Conservation (phyloP, 1,284 basidiomycete genomes). For the Golubevia sp. region DNA sequence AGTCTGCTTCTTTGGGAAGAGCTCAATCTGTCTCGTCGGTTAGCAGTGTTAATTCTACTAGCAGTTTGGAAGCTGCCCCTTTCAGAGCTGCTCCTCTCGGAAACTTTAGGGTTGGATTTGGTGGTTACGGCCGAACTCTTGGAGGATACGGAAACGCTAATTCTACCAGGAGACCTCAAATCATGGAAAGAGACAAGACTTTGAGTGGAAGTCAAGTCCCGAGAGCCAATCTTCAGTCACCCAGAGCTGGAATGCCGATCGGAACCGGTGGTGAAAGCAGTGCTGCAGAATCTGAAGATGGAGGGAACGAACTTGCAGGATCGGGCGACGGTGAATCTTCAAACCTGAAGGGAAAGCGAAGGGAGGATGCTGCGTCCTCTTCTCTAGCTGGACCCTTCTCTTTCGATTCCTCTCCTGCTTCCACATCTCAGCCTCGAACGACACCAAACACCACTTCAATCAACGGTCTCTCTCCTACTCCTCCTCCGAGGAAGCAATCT, state of each 20-base stretch:
- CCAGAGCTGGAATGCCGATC: background rate
- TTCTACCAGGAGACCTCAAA: background rate
- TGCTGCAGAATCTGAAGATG: background rate
- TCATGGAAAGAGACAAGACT: background rate
- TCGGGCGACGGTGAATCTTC: background rate
- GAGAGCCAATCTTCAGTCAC: background rate
- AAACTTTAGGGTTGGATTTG: slow-evolving; percentile 39
- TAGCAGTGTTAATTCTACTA: slow-evolving; percentile 51
- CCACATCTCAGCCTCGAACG: background rate
- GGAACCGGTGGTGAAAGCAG: background rate
- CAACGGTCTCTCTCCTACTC: background rate
- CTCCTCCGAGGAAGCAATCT: slow-evolving; percentile 8
- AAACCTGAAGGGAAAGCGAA: background rate
- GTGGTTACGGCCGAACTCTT: slow-evolving; percentile 6
- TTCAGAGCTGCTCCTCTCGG: slow-evolving; percentile 54
- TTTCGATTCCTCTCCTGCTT: slow-evolving; percentile 3
- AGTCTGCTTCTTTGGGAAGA: slow-evolving; percentile 19
- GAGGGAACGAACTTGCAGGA: background rate
- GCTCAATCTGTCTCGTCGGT: slow-evolving; percentile 53
- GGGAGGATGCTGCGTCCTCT: background rate
- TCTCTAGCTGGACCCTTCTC: background rate
- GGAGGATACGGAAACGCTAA: slow-evolving; percentile 2
- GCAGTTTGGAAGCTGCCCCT: slow-evolving; percentile 54
- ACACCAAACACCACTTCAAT: background rate
- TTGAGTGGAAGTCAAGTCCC: background rate